A percentile compares a stretch with the other conserved stretches of the same genome.
phyloP scores from a whole-genome alignment of 179 eudicot species.

The Heliamphora pulchella region DNA sequence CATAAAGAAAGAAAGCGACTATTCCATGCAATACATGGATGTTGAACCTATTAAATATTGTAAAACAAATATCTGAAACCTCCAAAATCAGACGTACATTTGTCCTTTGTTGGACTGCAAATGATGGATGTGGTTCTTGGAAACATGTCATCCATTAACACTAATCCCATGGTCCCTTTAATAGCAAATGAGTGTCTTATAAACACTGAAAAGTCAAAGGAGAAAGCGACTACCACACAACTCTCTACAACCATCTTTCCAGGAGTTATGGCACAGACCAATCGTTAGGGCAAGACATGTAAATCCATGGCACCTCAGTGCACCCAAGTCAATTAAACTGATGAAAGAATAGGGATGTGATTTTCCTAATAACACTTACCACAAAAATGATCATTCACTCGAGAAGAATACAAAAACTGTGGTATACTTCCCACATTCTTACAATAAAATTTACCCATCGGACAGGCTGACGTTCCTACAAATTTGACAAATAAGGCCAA shows the following conservation, averaged over 20 bases:
- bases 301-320: background rate
- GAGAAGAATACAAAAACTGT: constrained; percentile 72
- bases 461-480: constrained; percentile 92
- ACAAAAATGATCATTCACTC: constrained; percentile 77
- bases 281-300: background rate
- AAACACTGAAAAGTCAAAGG: background rate
- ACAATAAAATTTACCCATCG: constrained; percentile 73
- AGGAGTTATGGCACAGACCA: background rate
- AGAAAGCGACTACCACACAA: background rate
- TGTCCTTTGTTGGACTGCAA: constrained; percentile 1
- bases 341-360: background rate
- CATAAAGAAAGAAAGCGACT: background rate
- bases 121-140: background rate
- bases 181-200: background rate
- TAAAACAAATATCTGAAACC: background rate
- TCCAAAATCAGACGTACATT: background rate
- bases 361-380: constrained; percentile 39
- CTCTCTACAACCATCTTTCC: background rate
- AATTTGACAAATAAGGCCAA: constrained; percentile 13
- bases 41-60: background rate
- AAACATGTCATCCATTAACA: background rate
- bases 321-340: background rate
- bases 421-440: constrained; percentile 74
- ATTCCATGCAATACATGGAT: background rate
- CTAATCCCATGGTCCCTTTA: background rate